phyloP scores from a whole-genome alignment of 2,329 filamentous ascomycete genomes.

The Ophiostoma ips region DNA sequence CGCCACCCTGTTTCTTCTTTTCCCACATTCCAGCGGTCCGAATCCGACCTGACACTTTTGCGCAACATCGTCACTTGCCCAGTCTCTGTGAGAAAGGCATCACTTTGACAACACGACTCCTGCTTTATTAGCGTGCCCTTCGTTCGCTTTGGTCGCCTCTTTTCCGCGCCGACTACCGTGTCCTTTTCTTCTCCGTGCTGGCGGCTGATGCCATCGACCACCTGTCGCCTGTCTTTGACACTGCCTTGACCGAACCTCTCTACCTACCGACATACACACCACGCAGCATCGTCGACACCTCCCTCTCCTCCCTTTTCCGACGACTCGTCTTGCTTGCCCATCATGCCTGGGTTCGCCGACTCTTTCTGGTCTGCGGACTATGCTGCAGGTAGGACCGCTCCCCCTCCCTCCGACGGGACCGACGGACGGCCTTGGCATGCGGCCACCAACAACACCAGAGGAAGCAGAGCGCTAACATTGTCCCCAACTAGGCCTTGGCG shows the following conservation, averaged over 20 bases:
- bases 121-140: not conserved
- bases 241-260: too few relatives aligned
- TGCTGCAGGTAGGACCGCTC: conserved; percentile 58
- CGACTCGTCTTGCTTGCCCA: conserved; percentile 16
- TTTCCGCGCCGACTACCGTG: too few relatives aligned
- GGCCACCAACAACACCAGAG: conserved; percentile 5
- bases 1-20: not conserved
- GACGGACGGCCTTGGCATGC: too few relatives aligned
- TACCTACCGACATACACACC: too few relatives aligned
- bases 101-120: not conserved
- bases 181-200: too few relatives aligned
- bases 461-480: not conserved
- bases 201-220: too few relatives aligned
- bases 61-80: not conserved
- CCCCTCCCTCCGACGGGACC: not conserved
- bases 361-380: conserved; percentile 99
- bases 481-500: conserved; percentile 54
- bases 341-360: conserved; percentile 80
- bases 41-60: not conserved
- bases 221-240: too few relatives aligned
- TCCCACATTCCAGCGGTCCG: not conserved
- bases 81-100: not conserved
- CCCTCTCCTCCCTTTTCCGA: not conserved
- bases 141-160: not conserved
- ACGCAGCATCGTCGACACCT: too few relatives aligned